Percentiles rank a stretch among this genome's conserved stretches.
These are phyloP conservation scores for Aspergillus sparsus DNA, from an alignment of 495 filamentous ascomycete genomes.

Conservation along the genomic window DNA sequence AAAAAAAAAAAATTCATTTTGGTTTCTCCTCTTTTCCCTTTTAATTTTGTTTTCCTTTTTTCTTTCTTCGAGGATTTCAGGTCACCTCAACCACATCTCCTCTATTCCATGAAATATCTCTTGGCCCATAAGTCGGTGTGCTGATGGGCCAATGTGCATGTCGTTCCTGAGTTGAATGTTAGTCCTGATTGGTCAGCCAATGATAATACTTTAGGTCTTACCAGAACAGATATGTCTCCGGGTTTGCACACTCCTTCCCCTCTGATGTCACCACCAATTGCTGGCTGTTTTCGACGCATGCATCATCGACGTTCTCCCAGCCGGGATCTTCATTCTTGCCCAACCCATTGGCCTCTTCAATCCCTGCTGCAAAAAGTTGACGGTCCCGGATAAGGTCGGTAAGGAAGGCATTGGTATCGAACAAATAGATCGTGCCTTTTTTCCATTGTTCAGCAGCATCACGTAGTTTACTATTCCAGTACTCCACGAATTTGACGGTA, in stretches of 20 bases:
- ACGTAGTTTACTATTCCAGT: slow-evolving; percentile 52
- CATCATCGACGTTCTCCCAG: slow-evolving; percentile 44
- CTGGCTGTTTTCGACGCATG: slow-evolving; percentile 37
- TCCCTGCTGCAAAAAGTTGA: slow-evolving; percentile 45
- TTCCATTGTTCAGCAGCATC: slow-evolving; percentile 43
- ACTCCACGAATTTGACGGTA: slow-evolving; percentile 39
- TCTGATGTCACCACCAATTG: slow-evolving; percentile 42
- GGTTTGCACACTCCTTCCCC: slow-evolving; percentile 42
- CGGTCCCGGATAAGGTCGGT: slow-evolving; percentile 50
- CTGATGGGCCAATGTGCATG: slow-evolving; percentile 51
- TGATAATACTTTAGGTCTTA: slow-evolving; percentile 28
- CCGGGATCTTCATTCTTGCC: slow-evolving; percentile 40
- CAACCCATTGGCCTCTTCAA: slow-evolving; percentile 45
- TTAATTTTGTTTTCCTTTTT: not conserved
- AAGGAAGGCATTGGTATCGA: slow-evolving; percentile 53
- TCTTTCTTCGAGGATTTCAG: not conserved
- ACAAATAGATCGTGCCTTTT: slow-evolving; percentile 49
- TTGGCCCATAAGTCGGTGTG: slow-evolving; percentile 50
- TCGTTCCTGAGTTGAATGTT: slow-evolving; percentile 45
- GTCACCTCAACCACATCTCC: slow-evolving; percentile 34
- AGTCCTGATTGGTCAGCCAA: slow-evolving; percentile 20
- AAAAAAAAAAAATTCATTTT: not conserved
- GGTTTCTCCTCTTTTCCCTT: not conserved
- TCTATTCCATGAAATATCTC: slow-evolving; percentile 50
- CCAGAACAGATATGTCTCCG: slow-evolving; percentile 56